Evolutionary conservation across 1,139 yeast species (phyloP).

Genomic region (Geotrichum citri-aurantii): DNA sequence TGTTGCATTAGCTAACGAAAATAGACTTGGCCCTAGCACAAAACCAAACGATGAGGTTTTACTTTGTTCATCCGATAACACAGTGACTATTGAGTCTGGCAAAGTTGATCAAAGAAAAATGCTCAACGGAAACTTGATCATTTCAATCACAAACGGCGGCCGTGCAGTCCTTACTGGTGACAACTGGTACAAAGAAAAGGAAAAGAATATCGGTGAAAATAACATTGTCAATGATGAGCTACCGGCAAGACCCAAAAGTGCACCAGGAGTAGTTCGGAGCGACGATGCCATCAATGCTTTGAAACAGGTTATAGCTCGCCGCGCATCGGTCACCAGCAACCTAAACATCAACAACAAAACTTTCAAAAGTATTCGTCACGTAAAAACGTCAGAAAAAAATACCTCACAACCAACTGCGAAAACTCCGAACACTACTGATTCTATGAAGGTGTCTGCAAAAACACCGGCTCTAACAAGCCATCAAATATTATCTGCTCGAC

Average conservation of each 20-base stretch:
- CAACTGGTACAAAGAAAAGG: not conserved
- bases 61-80: not conserved
- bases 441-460: not conserved
- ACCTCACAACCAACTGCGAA: not conserved
- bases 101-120: not conserved
- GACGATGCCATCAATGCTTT: constrained; percentile 17
- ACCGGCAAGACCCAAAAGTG: not conserved
- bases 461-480: not conserved
- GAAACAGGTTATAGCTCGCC: constrained; percentile 14
- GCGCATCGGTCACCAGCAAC: not conserved
- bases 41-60: not conserved
- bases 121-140: not conserved
- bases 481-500: not conserved
- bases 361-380: not conserved
- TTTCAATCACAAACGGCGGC: constrained; percentile 3
- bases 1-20: not conserved
- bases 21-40: no score
- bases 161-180: not conserved
- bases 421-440: not conserved
- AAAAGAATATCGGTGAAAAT: not conserved
- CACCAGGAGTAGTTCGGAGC: not conserved
- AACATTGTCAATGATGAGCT: not conserved
- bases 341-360: not conserved
- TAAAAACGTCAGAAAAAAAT: not conserved
- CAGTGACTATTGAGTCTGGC: not conserved